Evolutionary conservation across 2,329 filamentous ascomycete genomes (phyloP).

Genomic region (Fusarium torreyae): DNA sequence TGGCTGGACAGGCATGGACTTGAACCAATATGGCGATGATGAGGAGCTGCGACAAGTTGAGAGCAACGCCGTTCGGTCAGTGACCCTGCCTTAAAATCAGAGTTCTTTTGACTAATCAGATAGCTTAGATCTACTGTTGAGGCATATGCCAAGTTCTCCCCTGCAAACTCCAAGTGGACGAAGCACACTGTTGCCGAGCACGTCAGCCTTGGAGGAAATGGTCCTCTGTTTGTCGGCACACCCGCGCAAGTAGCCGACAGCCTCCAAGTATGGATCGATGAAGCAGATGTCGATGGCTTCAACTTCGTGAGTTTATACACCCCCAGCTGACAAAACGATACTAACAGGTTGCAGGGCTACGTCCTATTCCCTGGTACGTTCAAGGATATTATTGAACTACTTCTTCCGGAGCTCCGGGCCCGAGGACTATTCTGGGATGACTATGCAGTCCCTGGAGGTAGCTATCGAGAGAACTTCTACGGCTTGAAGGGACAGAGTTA

Average conservation of each 20-base stretch:
- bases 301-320: constrained; percentile 71
- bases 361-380: constrained; percentile 78
- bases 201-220: constrained; percentile 77
- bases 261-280: constrained; percentile 76
- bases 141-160: constrained; percentile 69
- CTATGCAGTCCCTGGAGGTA: constrained; percentile 69
- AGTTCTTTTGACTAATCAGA: constrained; percentile 1
- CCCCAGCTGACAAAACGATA: fast-evolving
- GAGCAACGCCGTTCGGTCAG: constrained; percentile 70
- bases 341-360: constrained; percentile 64
- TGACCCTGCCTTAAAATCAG: background rate
- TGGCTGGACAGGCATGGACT: constrained; percentile 77
- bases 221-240: constrained; percentile 75
- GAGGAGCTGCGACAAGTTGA: constrained; percentile 75
- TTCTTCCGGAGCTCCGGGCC: constrained; percentile 74
- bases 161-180: constrained; percentile 77
- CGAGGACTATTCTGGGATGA: constrained; percentile 72
- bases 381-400: constrained; percentile 75
- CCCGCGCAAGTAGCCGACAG: constrained; percentile 75
- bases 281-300: constrained; percentile 82
- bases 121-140: constrained; percentile 65
- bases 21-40: constrained; percentile 73
- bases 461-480: constrained; percentile 74
- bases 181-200: constrained; percentile 79
- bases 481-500: constrained; percentile 64